These are phyloP conservation scores for Venturia carpophila DNA, from an alignment of 2,329 filamentous ascomycete species.

Conservation along the genomic window DNA sequence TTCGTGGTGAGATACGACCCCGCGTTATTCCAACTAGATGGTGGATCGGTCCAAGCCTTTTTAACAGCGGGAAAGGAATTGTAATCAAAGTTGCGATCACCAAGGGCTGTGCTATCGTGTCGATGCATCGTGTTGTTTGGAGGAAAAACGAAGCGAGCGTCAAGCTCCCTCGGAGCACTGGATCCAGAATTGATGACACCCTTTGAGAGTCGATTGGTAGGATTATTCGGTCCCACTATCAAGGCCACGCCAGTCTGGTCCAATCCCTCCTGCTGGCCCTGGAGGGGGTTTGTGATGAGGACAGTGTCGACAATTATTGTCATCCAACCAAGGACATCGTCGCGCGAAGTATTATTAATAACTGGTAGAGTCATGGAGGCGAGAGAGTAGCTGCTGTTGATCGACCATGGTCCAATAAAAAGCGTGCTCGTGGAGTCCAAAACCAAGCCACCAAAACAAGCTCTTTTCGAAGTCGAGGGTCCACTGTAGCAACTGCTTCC, in stretches of 20 bases:
- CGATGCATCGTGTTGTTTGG: conserved; percentile 28
- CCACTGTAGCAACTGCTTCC: conserved; percentile 24
- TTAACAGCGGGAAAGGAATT: conserved; percentile 55
- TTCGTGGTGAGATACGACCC: conserved; percentile 58
- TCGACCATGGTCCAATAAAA: conserved; percentile 65
- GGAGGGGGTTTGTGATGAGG: conserved; percentile 40
- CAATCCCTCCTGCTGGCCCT: conserved; percentile 57
- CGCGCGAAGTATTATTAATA: conserved; percentile 51
- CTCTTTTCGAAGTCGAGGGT: conserved; percentile 22
- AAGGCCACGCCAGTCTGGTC: conserved; percentile 62
- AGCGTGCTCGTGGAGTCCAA: conserved; percentile 49
- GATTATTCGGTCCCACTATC: conserved; percentile 58
- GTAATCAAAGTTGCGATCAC: conserved; percentile 46
- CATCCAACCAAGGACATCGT: conserved; percentile 71
- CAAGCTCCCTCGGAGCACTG: conserved; percentile 25
- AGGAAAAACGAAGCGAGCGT: conserved; percentile 29
- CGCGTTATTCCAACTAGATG: conserved; percentile 53
- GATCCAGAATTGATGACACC: conserved; percentile 28
- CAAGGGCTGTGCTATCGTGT: conserved; percentile 27
- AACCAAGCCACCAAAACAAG: conserved; percentile 35
- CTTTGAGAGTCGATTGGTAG: conserved; percentile 49
- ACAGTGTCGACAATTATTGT: conserved; percentile 66
- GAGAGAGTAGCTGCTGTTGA: conserved; percentile 67
- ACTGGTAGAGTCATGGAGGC: conserved; percentile 77
- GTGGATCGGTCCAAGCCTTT: conserved; percentile 49